Percentiles rank a stretch among this genome's conserved stretches.
These are phyloP conservation scores for Coemansia erecta DNA, from an alignment of 192 early-diverging fungal species.

Conservation along the genomic window DNA sequence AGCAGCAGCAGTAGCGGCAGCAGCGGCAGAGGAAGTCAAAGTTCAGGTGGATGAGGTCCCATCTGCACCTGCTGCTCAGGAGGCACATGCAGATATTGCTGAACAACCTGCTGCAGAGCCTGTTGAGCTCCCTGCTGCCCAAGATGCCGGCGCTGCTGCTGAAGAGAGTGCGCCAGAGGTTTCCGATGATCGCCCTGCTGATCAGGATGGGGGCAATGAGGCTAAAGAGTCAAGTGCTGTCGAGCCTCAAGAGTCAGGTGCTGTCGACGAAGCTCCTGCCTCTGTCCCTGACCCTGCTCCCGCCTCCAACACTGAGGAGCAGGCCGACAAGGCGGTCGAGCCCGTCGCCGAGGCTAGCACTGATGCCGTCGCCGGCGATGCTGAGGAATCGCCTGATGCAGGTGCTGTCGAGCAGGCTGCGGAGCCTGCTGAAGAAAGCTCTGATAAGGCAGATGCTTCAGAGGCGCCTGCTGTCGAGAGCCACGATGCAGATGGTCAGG, in stretches of 20 bases:
- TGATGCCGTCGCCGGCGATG: background rate
- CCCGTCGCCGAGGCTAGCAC: background rate
- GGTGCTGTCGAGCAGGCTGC: conserved; percentile 4
- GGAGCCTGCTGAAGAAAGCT: conserved; percentile 4
- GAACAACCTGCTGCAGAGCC: conserved; percentile 5
- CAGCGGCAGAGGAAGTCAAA: background rate
- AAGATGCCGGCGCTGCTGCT: conserved; percentile 1
- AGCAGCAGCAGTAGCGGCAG: no score
- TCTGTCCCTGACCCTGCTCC: conserved; percentile 1
- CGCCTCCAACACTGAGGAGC: background rate
- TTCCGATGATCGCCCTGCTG: conserved; percentile 7
- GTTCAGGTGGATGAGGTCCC: conserved; percentile 7
- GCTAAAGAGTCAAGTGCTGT: conserved; percentile 13
- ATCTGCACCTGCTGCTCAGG: conserved; percentile 11
- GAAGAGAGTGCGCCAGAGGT: background rate
- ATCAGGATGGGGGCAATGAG: conserved; percentile 5
- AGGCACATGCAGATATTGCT: conserved; percentile 10
- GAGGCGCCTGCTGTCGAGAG: background rate
- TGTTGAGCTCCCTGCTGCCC: conserved; percentile 13
- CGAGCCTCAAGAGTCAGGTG: conserved; percentile 1
- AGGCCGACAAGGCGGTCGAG: background rate
- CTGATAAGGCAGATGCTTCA: conserved; percentile 2
- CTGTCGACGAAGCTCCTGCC: conserved; percentile 2
- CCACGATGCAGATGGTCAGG: background rate
- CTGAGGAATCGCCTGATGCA: conserved; percentile 8